These are phyloP conservation scores for Phaeoacremonium minimum DNA, from an alignment of 2,329 filamentous ascomycete genomes.

Conservation along the genomic window DNA sequence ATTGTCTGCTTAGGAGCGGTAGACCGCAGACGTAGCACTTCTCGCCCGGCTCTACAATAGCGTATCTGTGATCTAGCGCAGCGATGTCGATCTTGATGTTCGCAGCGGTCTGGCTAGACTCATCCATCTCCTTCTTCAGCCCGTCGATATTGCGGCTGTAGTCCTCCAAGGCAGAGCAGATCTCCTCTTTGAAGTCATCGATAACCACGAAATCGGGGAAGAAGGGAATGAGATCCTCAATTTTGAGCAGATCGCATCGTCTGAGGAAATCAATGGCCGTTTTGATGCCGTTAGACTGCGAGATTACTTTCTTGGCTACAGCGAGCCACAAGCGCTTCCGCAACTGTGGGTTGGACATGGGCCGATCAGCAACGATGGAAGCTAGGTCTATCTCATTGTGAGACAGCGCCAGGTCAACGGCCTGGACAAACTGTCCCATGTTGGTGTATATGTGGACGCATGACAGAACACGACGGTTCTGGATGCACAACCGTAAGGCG, in stretches of 20 bases:
- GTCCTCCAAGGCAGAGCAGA: conserved; percentile 87
- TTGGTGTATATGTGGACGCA: conserved; percentile 96
- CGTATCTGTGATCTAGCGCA: conserved; percentile 81
- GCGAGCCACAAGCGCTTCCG: conserved; percentile 95
- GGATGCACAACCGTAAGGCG: conserved; percentile 89
- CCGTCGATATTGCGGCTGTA: conserved; percentile 88
- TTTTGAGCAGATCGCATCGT: conserved; percentile 84
- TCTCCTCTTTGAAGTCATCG: conserved; percentile 98
- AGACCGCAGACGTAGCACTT: conserved; percentile 85
- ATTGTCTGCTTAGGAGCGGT: conserved; percentile 83
- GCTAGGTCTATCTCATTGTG: conserved; percentile 89
- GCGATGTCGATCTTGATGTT: conserved; percentile 91
- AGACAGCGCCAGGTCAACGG: conserved; percentile 86
- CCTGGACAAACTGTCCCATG: conserved; percentile 92
- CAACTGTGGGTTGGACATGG: conserved; percentile 71
- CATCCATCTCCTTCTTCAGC: conserved; percentile 92
- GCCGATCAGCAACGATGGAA: conserved; percentile 80
- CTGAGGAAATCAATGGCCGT: conserved; percentile 90
- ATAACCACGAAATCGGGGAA: conserved; percentile 99
- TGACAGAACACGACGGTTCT: conserved; percentile 86
- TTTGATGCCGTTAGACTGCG: conserved; percentile 81
- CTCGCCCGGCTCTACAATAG: conserved; percentile 94
- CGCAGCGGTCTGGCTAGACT: conserved; percentile 79
- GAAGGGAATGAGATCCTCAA: conserved; percentile 96
- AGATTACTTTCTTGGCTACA: conserved; percentile 91